These are phyloP conservation scores for Scutellaria galericulata DNA, from an alignment of 257 asterid genomes.

Conservation along the genomic window DNA sequence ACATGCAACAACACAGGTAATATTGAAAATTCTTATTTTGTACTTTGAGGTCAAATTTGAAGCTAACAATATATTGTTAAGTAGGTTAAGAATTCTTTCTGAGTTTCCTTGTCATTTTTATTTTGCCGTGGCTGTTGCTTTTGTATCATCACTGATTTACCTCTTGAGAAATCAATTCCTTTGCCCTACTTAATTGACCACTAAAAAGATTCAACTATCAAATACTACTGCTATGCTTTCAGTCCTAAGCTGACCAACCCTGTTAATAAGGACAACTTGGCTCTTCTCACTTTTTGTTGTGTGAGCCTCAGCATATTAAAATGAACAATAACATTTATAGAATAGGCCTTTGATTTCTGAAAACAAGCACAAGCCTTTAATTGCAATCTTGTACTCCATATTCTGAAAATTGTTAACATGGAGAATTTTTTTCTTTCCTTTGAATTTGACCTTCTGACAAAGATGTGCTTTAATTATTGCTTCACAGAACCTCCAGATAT, in stretches of 20 bases:
- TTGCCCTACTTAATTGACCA: neutral
- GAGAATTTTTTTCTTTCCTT: neutral
- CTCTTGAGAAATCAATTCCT: neutral
- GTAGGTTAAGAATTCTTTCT: neutral
- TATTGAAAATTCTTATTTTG: constrained; percentile 16
- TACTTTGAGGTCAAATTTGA: constrained; percentile 6
- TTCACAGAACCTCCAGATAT: neutral
- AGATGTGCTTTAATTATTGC: neutral
- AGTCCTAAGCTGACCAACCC: constrained; percentile 2
- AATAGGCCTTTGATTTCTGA: constrained; percentile 18
- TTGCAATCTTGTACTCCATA: constrained; percentile 17
- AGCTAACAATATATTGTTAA: constrained; percentile 8
- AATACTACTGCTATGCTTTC: neutral
- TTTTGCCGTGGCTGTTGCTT: constrained; percentile 14
- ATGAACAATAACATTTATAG: neutral
- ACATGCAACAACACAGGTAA: constrained; percentile 96
- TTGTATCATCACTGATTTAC: constrained; percentile 12
- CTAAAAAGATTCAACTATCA: constrained; percentile 4
- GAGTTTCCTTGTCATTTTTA: constrained; percentile 17
- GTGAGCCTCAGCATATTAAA: neutral
- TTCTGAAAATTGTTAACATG: constrained; percentile 6
- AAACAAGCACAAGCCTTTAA: constrained; percentile 7
- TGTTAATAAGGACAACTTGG: neutral
- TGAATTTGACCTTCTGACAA: neutral
- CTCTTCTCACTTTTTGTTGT: neutral